These are phyloP conservation scores for Beauveria sp. DNA, from an alignment of 2,329 filamentous ascomycete genomes.

Conservation along the genomic window DNA sequence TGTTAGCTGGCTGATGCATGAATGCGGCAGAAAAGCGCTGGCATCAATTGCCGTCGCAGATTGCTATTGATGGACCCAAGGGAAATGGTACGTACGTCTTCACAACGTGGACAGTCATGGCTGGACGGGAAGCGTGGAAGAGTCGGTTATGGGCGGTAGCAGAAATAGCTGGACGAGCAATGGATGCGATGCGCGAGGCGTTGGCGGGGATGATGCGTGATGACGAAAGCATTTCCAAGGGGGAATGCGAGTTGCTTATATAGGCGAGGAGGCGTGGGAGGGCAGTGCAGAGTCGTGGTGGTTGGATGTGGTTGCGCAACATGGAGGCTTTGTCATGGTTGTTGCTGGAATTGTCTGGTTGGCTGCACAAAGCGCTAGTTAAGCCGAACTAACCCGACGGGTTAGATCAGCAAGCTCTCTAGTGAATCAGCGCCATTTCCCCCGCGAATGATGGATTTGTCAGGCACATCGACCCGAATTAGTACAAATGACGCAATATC, in stretches of 20 bases:
- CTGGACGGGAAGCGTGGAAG: slow-evolving; percentile 10
- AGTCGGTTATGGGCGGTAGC: slow-evolving; percentile 1
- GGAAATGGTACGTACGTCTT: slow-evolving; percentile 5
- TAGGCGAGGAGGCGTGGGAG: not conserved
- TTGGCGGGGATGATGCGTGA: slow-evolving; percentile 5
- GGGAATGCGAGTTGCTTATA: not conserved
- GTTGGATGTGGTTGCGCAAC: not conserved
- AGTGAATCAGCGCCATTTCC: not conserved
- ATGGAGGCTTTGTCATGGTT: not conserved
- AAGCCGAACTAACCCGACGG: not conserved
- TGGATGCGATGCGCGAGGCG: slow-evolving; percentile 7
- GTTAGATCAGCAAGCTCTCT: not conserved
- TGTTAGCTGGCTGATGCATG: not conserved
- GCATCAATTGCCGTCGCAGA: not conserved
- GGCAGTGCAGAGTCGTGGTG: not conserved
- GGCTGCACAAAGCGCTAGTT: not conserved
- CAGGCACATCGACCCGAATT: not conserved
- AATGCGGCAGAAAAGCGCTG: not conserved
- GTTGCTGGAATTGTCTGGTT: not conserved
- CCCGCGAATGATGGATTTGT: not conserved
- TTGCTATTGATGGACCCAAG: not conserved
- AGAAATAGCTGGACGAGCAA: not conserved
- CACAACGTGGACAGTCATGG: slow-evolving; percentile 13
- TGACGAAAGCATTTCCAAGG: not conserved
- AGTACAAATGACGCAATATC: slow-evolving; percentile 1